A percentile compares a stretch with the other conserved stretches of the same genome.
These are phyloP conservation scores for Chalciporus piperatoides DNA, from an alignment of 1,284 basidiomycete species.

Conservation along the genomic window DNA sequence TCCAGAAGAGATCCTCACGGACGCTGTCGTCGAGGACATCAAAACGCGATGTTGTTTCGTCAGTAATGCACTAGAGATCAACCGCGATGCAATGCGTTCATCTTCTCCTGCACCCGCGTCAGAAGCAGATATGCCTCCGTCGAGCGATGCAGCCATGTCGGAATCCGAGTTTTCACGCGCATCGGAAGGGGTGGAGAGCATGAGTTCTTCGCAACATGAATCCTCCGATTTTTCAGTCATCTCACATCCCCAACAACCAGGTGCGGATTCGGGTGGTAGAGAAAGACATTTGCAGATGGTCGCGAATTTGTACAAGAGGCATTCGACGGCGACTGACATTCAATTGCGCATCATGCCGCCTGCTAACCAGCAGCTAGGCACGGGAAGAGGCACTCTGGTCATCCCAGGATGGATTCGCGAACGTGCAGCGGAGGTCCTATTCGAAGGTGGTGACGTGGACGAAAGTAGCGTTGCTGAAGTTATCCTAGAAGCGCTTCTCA, in stretches of 20 bases:
- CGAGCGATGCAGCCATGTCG: constrained; percentile 52
- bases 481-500: constrained; percentile 73
- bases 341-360: constrained; percentile 65
- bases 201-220: constrained; percentile 44
- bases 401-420: constrained; percentile 96
- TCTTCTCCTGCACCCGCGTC: constrained; percentile 41
- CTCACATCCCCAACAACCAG: constrained; percentile 37
- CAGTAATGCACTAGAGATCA: constrained; percentile 48
- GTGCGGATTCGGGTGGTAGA: constrained; percentile 15
- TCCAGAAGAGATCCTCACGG: constrained; percentile 71
- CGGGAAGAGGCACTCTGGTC: constrained; percentile 72
- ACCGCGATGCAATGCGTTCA: constrained; percentile 36
- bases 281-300: constrained; percentile 62
- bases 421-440: constrained; percentile 85
- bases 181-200: constrained; percentile 49
- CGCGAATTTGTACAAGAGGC: constrained; percentile 62
- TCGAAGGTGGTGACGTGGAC: constrained; percentile 86
- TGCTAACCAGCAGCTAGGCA: constrained; percentile 57
- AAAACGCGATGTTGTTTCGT: constrained; percentile 83
- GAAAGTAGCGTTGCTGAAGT: constrained; percentile 79
- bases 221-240: constrained; percentile 60
- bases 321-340: constrained; percentile 72
- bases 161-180: constrained; percentile 63
- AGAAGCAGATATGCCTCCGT: constrained; percentile 54
- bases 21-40: constrained; percentile 75